These are phyloP conservation scores for Candida neerlandica DNA, from an alignment of 1,139 yeast genomes.

Conservation along the genomic window DNA sequence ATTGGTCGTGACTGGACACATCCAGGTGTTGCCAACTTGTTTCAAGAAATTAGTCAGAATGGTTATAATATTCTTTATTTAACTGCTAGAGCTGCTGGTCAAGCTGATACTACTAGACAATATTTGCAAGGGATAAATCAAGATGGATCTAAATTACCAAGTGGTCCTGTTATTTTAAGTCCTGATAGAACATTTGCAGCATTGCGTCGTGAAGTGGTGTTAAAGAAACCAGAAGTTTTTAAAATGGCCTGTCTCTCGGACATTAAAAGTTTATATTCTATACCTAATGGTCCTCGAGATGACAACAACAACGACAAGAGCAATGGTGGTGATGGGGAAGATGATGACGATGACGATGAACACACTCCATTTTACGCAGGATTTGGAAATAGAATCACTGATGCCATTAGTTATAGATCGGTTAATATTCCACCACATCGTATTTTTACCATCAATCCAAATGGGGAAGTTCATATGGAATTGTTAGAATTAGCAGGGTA, in stretches of 20 bases:
- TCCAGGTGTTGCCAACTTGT: constrained; percentile 89
- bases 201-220: constrained; percentile 81
- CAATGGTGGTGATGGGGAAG: constrained; percentile 22
- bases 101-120: constrained; percentile 89
- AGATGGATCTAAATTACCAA: constrained; percentile 66
- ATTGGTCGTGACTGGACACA: constrained; percentile 99
- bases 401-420: constrained; percentile 91
- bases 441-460: constrained; percentile 93
- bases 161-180: constrained; percentile 92
- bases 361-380: constrained; percentile 94
- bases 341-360: constrained; percentile 31
- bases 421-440: constrained; percentile 94
- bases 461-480: constrained; percentile 98
- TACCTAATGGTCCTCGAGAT: constrained; percentile 15
- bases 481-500: constrained; percentile 91
- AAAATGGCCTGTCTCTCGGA: constrained; percentile 97
- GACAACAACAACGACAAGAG: constrained; percentile 30
- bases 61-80: constrained; percentile 93
- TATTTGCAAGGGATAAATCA: constrained; percentile 81
- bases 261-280: constrained; percentile 66
- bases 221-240: constrained; percentile 95
- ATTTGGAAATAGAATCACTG: constrained; percentile 95
- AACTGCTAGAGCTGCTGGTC: constrained; percentile 95
- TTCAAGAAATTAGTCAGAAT: constrained; percentile 79
- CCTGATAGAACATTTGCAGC: constrained; percentile 99